phyloP scores from a whole-genome alignment of 1,284 basidiomycete genomes.

The Volvariella volvacea region DNA sequence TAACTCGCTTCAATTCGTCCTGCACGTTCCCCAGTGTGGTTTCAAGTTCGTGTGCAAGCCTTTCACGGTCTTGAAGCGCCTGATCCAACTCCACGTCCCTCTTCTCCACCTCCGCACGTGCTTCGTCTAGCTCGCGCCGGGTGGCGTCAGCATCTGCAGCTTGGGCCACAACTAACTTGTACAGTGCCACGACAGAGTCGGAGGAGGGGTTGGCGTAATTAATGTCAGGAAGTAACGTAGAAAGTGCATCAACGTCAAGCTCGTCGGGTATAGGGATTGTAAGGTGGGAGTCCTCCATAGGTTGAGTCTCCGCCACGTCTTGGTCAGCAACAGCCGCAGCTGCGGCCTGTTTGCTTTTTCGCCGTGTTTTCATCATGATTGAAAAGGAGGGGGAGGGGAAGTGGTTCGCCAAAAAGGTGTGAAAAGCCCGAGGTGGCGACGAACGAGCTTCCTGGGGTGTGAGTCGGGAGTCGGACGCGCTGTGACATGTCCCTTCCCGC shows the following conservation, averaged over 20 bases:
- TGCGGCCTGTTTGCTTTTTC: constrained; percentile 31
- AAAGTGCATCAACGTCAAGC: constrained; percentile 53
- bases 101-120: constrained; percentile 53
- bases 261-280: constrained; percentile 43
- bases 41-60: constrained; percentile 48
- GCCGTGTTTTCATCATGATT: constrained; percentile 35
- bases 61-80: constrained; percentile 67
- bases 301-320: constrained; percentile 14
- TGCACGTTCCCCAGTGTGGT: constrained; percentile 39
- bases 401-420: constrained; percentile 4
- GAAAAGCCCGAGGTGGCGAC: constrained; percentile 22
- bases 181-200: constrained; percentile 54
- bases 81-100: constrained; percentile 77
- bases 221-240: constrained; percentile 45
- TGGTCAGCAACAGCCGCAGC: constrained; percentile 16
- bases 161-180: constrained; percentile 54
- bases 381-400: constrained; percentile 6
- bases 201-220: constrained; percentile 47
- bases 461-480: not conserved
- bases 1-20: constrained; percentile 45
- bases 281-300: constrained; percentile 14
- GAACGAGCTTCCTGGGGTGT: constrained; percentile 26
- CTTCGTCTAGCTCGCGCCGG: constrained; percentile 57
- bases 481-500: constrained; percentile 9
- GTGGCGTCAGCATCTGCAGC: constrained; percentile 44